Percentiles rank a stretch among this genome's conserved stretches.
Evolutionary conservation across 768 basidiomycete species (phyloP).

Genomic region (Lactarius hatsudake): DNA sequence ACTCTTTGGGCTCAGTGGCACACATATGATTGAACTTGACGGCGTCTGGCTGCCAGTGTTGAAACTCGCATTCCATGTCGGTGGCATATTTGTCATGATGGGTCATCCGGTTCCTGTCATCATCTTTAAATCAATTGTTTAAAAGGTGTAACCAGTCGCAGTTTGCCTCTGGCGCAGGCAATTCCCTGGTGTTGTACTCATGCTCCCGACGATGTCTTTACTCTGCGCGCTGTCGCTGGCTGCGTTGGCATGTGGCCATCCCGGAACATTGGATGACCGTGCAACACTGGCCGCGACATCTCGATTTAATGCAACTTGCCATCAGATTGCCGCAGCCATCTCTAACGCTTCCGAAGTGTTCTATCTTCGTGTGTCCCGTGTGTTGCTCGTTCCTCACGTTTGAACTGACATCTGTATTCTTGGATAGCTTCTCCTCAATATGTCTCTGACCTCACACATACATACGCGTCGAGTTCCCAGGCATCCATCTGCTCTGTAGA

Average conservation of each 20-base stretch:
- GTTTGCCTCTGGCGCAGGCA: neutral
- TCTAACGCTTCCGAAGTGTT: neutral
- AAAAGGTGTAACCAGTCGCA: neutral
- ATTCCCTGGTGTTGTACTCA: neutral
- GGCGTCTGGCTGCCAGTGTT: neutral
- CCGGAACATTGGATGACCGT: neutral
- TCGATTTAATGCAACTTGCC: neutral
- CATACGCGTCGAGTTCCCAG: conserved; percentile 8
- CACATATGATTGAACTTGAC: neutral
- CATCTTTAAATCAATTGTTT: neutral
- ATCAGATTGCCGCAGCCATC: neutral
- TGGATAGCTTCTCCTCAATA: neutral
- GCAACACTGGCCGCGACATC: neutral
- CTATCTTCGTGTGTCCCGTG: neutral
- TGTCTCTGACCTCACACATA: neutral
- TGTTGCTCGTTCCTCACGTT: neutral
- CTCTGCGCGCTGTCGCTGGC: neutral
- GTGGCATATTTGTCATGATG: neutral
- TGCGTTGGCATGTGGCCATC: neutral
- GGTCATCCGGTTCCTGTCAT: neutral
- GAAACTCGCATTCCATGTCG: neutral
- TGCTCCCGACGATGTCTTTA: neutral
- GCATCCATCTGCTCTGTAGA: conserved; percentile 24
- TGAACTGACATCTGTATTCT: neutral
- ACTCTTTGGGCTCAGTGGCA: too few species aligned